Percentiles rank a stretch among this genome's conserved stretches.
Evolutionary conservation across 2,329 filamentous ascomycete species (phyloP).

Genomic region (Alternaria postmessia): DNA sequence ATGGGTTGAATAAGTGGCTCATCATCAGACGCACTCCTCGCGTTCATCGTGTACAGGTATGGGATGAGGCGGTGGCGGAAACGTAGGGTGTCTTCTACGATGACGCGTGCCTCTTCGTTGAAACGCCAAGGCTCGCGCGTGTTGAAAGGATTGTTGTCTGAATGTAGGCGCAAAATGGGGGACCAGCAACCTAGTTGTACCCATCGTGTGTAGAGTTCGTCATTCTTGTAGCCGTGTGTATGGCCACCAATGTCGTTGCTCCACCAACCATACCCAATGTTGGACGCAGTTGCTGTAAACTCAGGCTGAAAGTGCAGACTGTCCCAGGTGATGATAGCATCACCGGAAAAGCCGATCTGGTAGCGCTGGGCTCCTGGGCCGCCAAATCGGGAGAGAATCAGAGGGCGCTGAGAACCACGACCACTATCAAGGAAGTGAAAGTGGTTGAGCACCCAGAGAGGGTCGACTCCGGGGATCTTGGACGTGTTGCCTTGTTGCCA

Average conservation of each 20-base stretch:
- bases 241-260: conserved; percentile 74
- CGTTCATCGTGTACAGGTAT: conserved; percentile 68
- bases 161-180: conserved; percentile 69
- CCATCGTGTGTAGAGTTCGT: conserved; percentile 68
- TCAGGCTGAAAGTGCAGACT: conserved; percentile 71
- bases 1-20: conserved; percentile 67
- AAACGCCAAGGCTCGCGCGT: conserved; percentile 70
- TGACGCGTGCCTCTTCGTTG: conserved; percentile 54
- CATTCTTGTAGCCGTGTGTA: conserved; percentile 63
- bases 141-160: conserved; percentile 64
- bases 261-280: conserved; percentile 75
- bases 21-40: conserved; percentile 53
- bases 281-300: conserved; percentile 71
- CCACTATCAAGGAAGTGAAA: conserved; percentile 67
- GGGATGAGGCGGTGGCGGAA: conserved; percentile 68
- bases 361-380: conserved; percentile 71
- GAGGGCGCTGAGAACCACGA: conserved; percentile 53
- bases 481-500: conserved; percentile 70
- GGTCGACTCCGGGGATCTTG: conserved; percentile 66
- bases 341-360: conserved; percentile 71
- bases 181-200: conserved; percentile 69
- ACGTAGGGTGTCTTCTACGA: conserved; percentile 61
- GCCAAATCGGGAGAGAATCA: conserved; percentile 69
- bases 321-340: conserved; percentile 67
- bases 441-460: conserved; percentile 71